A percentile compares a stretch with the other conserved stretches of the same genome.
These are phyloP conservation scores for Cucumis hystrix DNA, from an alignment of 306 rosid genomes.

Conservation along the genomic window DNA sequence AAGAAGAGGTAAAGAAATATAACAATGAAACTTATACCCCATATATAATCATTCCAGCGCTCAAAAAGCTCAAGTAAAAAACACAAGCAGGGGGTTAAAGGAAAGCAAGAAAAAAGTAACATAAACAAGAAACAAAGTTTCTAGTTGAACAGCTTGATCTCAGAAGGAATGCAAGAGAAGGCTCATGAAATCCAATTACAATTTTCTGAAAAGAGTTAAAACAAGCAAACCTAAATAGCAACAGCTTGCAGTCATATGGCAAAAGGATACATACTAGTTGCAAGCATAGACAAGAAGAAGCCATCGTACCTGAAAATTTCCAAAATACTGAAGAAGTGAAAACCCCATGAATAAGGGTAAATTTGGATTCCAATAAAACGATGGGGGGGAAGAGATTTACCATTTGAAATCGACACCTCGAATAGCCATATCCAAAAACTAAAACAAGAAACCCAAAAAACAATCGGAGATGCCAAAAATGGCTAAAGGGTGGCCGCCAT, in stretches of 20 bases:
- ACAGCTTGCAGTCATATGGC: background rate
- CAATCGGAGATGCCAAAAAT: conserved; percentile 24
- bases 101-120: too few species aligned
- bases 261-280: conserved; percentile 47
- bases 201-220: background rate
- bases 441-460: background rate
- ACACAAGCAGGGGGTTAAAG: background rate
- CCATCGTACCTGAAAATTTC: conserved; percentile 43
- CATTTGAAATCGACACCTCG: conserved; percentile 97
- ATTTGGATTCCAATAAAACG: background rate
- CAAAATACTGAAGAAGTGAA: background rate
- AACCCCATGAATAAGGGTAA: background rate
- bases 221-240: background rate
- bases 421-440: conserved; percentile 46
- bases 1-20: conserved; percentile 2
- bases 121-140: background rate
- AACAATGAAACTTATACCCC: background rate
- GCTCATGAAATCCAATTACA: background rate
- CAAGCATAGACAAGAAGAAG: conserved; percentile 94
- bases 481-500: conserved; percentile 10
- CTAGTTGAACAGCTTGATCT: background rate
- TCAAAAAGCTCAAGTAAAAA: background rate
- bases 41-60: background rate
- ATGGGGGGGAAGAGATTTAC: conserved; percentile 23
- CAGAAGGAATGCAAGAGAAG: background rate